phyloP scores from a whole-genome alignment of 2,329 filamentous ascomycete species.

The Alternaria atra region DNA sequence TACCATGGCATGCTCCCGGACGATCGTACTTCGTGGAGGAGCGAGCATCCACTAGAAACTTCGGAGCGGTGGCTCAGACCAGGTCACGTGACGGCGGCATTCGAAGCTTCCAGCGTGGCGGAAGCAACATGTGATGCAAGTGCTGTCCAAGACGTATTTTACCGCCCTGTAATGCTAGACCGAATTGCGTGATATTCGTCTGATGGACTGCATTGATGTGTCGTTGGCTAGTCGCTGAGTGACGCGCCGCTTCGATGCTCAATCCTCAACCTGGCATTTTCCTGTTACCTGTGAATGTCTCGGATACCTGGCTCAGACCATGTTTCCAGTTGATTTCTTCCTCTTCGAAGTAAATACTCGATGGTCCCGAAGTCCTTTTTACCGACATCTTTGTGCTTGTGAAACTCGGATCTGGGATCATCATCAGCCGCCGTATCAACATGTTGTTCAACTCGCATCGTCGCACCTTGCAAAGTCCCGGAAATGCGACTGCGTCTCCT shows the following conservation, averaged over 20 bases:
- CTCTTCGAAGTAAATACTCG: conserved; percentile 85
- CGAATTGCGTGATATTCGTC: background rate
- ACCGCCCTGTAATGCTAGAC: background rate
- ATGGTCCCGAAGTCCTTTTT: conserved; percentile 88
- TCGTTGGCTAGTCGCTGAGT: background rate
- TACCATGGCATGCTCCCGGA: background rate
- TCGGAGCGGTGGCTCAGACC: conserved; percentile 6
- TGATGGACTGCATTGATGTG: background rate
- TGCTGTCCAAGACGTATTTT: background rate
- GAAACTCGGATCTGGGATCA: conserved; percentile 73
- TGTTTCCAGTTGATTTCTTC: conserved; percentile 79
- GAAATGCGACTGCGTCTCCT: conserved; percentile 70
- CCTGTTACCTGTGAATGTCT: conserved; percentile 56
- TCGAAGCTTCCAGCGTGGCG: background rate
- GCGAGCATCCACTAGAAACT: conserved; percentile 14
- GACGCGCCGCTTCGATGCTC: background rate
- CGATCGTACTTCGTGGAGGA: conserved; percentile 1
- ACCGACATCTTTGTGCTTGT: conserved; percentile 71
- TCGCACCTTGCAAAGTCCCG: conserved; percentile 68
- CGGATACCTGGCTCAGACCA: conserved; percentile 83
- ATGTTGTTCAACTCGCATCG: background rate
- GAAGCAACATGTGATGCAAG: background rate
- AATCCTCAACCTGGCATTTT: background rate
- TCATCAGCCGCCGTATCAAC: conserved; percentile 11
- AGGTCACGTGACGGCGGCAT: conserved; percentile 23